Percentiles rank a stretch among this genome's conserved stretches.
These are phyloP conservation scores for Phytopythium oedochilum DNA, from an alignment of 352 stramenopile species.

Conservation along the genomic window DNA sequence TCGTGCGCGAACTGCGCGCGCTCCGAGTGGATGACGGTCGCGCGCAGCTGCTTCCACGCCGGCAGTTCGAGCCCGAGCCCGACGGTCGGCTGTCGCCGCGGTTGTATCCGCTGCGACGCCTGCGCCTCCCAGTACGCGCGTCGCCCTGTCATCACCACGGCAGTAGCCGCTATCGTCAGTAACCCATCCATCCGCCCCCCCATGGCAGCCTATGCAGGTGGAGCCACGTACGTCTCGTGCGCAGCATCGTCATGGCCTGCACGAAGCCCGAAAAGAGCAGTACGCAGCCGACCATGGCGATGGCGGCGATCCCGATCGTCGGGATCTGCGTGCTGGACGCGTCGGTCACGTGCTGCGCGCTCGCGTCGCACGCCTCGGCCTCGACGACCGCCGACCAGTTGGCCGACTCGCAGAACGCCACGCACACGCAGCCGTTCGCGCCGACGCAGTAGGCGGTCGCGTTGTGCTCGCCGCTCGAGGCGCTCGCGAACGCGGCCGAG, in stretches of 20 bases:
- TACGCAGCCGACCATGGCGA: conserved; percentile 25
- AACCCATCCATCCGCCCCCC: too few species aligned
- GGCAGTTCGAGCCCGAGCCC: conserved; percentile 38
- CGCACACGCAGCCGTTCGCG: conserved; percentile 38
- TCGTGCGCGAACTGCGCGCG: conserved; percentile 9
- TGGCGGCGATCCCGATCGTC: conserved; percentile 17
- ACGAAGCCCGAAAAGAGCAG: conserved; percentile 19
- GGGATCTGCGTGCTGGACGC: conserved; percentile 15
- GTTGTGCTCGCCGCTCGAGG: conserved; percentile 15
- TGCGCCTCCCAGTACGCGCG: conserved; percentile 15
- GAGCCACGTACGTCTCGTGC: conserved; percentile 20
- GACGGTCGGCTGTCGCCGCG: conserved; percentile 12
- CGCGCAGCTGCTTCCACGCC: conserved; percentile 52
- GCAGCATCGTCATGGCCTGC: conserved; percentile 23
- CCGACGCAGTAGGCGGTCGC: conserved; percentile 38
- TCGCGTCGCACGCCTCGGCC: conserved; percentile 31
- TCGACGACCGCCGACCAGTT: conserved; percentile 30
- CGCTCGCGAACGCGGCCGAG: conserved; percentile 19
- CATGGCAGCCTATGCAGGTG: too few species aligned
- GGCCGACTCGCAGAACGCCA: conserved; percentile 48
- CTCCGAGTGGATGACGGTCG: conserved; percentile 45
- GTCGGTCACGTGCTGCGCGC: conserved; percentile 1
- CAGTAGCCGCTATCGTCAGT: too few species aligned
- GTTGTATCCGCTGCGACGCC: conserved; percentile 12
- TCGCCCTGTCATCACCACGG: conserved; percentile 9